These are phyloP conservation scores for Fusarium anthophilum DNA, from an alignment of 2,329 filamentous ascomycete genomes.

Conservation along the genomic window DNA sequence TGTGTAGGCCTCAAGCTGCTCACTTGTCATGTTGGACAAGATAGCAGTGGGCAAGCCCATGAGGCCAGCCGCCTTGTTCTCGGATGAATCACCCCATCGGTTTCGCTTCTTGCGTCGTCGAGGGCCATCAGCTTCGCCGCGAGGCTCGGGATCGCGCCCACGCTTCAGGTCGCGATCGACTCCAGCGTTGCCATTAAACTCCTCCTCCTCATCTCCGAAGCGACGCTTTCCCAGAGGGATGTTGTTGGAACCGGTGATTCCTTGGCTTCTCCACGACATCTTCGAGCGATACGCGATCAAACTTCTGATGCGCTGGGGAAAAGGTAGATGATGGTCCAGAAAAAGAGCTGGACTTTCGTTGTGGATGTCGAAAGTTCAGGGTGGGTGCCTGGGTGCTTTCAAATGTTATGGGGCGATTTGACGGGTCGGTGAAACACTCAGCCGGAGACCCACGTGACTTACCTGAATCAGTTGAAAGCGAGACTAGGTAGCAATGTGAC, in stretches of 20 bases:
- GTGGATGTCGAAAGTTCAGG: conserved; percentile 14
- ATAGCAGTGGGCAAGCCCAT: conserved; percentile 98
- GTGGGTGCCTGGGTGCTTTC: conserved; percentile 18
- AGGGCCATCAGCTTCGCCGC: conserved; percentile 76
- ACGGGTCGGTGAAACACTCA: conserved; percentile 23
- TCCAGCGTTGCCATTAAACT: conserved; percentile 49
- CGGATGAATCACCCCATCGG: conserved; percentile 94
- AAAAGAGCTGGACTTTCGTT: conserved; percentile 16
- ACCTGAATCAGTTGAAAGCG: not conserved
- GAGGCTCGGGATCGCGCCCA: conserved; percentile 88
- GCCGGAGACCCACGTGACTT: conserved; percentile 22
- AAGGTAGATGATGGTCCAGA: conserved; percentile 1
- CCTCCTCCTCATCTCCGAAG: conserved; percentile 68
- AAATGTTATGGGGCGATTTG: conserved; percentile 20
- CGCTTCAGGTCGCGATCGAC: conserved; percentile 73
- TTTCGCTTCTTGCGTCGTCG: conserved; percentile 98
- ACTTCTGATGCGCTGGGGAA: not conserved
- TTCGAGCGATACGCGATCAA: not conserved
- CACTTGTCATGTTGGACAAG: conserved; percentile 96
- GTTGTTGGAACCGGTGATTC: conserved; percentile 98
- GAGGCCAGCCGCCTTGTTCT: conserved; percentile 97
- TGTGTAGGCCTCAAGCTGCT: conserved; percentile 97
- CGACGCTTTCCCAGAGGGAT: conserved; percentile 93
- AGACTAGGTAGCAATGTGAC: not conserved
- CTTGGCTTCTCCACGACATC: conserved; percentile 78